Evolutionary conservation across 2,329 filamentous ascomycete genomes (phyloP), one percentile per base, ranked within the genome.

Genomic region (Colletotrichum tamarilloi): DNA sequence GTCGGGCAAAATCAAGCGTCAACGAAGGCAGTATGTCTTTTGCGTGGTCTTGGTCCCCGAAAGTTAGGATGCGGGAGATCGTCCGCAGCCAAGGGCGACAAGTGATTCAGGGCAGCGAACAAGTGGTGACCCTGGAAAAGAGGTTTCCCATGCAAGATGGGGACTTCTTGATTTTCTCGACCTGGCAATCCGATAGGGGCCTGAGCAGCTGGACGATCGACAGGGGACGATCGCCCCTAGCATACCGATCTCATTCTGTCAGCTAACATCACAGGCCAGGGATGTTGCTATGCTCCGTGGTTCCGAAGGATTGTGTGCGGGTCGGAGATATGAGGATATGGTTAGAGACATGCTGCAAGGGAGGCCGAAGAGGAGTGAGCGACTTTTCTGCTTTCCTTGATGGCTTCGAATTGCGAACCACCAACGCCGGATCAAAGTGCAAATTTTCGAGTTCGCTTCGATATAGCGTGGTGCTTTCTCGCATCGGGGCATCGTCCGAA

Each of bases 221-320:
- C 70, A 73, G 70, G 70, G 70, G 70, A 73, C 38, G 67, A 70
- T 60, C 32, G 67, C 58, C 70, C 70, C 70, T 73, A 26, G 35
- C 70, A 73, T 73, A 55, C 69, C 66, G 30, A 32, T 32, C 9
- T 14, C 26, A 42, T 38, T 42, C 32, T 69, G 38, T 64, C 59
- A 60, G 66, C 66, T 72, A n/a, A 49, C 57, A 42, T 69, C 56
- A 65, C 60, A 49, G 30, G 67, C 60, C 38, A 73, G 70, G 60
- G 67, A 70, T 59, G 26, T 8, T 12, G 5, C 16, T 46, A 42
- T 19, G 24, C 53, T 57, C 67, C 60, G 46, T 56, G 26, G 26
- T 42, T 57, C 67, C 60, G 46, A 56, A 26, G 26, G 30, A 8
- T 56, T 56, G 24, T 26, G 55, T 55, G 46, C 19, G 53, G 38